Base-by-base conservation (phyloP, 768 basidiomycete species). In the Podaxis rugospora region DNA sequence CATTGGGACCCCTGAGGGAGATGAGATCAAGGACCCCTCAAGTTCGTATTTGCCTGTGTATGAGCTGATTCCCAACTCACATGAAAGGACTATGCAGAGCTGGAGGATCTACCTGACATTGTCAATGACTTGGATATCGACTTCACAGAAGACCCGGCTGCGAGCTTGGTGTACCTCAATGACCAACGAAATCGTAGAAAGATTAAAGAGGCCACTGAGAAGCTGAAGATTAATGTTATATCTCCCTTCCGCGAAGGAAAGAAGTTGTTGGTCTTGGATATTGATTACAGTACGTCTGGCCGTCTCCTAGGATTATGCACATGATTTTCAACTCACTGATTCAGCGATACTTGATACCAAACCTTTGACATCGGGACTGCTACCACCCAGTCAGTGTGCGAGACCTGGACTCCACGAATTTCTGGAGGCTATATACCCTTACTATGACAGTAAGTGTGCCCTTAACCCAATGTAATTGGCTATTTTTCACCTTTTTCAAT, bases 371-470 rank as follows among this genome's bases (percentile, higher is more conserved):
- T 84, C 86, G 3, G 91, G 92, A 42, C 86, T 88, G 6, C 74
- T 94, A 1, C 92, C 92, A 14, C 85, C 92, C 1, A 73, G 79
- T 3, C 90, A 94, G 75, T 95, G 93, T 71, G 90, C 90, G 11
- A 76, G 94, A 40, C 94, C 94, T 3, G 78, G 84, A 14, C 76
- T 96, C 14, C 94, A 95, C 69, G 86, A 91, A 69, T 94, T 96
- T 68, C 74, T 96, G 21, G 87, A 90, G 69, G 79, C 82, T 5
- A 78, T 92, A 55, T 93, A 94, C 67, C 88, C 88, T 4, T 78
- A 86, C 68, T 96, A 95, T 69, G 93, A 96, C 66, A 90, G 81
- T 83, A 62, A 65, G 80, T 70, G 6, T 4, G 7, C 11, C 21
- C 16, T 42, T 59, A 13, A 25, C 2, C 32, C 7, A 6, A 2